Base-by-base conservation (phyloP, 179 eudicot genomes). In the Silene coronaria region DNA sequence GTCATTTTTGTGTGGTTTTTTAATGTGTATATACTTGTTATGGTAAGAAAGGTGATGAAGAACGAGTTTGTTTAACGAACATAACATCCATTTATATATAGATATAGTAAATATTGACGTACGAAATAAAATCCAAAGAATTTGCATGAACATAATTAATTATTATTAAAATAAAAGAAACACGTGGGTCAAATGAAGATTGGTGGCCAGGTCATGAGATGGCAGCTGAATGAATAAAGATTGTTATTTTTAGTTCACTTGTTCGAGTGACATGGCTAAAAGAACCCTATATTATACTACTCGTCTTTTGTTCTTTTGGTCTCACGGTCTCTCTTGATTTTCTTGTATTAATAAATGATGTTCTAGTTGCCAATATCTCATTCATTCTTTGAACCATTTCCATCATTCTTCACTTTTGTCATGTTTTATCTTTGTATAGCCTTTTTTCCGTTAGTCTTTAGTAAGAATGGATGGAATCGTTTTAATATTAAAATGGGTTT, bases 181-280 rank as follows among this genome's bases (percentile, higher is more conserved):
- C 78, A 81, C 81, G 81, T 74, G 78, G 78, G 84, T 70, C 81
- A 81, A 76, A 61, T 21, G 69, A 55, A 71, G 38, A 36, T n/a
- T 46, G 81, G 81, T 78, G 78, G 84, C 80, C 55, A 64, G 75
- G 75, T 81, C 75, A 67, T 73, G 27, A 77, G 58, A 68, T 63
- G 73, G 67, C 75, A 73, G 75, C 78, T 77, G 22, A 5, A 27
- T 19, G 28, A 59, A 59, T 21, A 9, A 59, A 59, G 12, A 19
- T 21, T 1, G 12, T 69, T 23, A 46, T 30, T 23, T 42, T 70
- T 46, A 45, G 59, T 11, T 70, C 73, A 70, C 73, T 63, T 28
- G 8, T 70, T 42, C 19, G 13, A 70, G 64, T 77, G 63, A 64
- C 65, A 55, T 77, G 42, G 67, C 67, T 22, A 70, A 70, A 70